These are phyloP conservation scores for Acacia pycnantha DNA, from an alignment of 331 rosid species.

Conservation along the genomic window DNA sequence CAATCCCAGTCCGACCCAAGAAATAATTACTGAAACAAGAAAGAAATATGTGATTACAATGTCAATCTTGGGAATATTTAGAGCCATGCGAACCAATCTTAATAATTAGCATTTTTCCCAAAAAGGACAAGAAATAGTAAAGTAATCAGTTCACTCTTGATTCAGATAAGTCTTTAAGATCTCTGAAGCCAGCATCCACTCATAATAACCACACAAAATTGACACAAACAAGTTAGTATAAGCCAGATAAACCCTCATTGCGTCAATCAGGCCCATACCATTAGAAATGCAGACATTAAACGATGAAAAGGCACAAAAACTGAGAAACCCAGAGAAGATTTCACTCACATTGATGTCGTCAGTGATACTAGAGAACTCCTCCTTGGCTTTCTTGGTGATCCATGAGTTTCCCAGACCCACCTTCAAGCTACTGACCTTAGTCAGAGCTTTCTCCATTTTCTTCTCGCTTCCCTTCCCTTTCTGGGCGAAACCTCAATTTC, in stretches of 20 bases:
- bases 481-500: background rate
- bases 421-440: conserved; percentile 11
- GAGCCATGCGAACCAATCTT: background rate
- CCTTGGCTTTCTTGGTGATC: conserved; percentile 17
- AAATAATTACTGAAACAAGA: background rate
- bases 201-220: background rate
- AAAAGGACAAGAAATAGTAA: background rate
- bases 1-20: background rate
- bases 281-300: background rate
- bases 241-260: background rate
- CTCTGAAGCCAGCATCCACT: background rate
- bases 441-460: conserved; percentile 19
- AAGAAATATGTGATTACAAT: background rate
- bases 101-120: background rate
- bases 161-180: background rate
- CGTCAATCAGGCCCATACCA: background rate
- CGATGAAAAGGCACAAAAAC: background rate
- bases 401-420: conserved; percentile 10
- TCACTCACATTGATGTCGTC: conserved; percentile 8
- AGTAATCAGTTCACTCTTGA: background rate
- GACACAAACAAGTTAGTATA: background rate
- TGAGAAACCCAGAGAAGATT: background rate
- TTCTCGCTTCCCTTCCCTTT: background rate
- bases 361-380: conserved; percentile 1
- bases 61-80: background rate